phyloP scores from a whole-genome alignment of 495 filamentous ascomycete genomes.

The Neohortaea acidophila region DNA sequence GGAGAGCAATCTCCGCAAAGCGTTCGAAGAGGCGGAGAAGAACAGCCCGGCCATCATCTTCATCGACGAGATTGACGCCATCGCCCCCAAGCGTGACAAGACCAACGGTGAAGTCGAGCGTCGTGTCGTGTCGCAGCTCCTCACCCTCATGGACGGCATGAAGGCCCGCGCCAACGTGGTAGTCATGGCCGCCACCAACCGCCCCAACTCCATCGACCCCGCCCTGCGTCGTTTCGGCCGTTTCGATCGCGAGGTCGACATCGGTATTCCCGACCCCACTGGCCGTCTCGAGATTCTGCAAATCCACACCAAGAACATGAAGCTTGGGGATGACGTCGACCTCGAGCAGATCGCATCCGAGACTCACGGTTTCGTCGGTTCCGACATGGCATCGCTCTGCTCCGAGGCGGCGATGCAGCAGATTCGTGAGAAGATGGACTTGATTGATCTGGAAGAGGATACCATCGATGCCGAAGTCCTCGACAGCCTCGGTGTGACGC shows the following conservation, averaged over 20 bases:
- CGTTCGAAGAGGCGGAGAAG: constrained; percentile 98
- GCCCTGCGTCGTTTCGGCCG: constrained; percentile 93
- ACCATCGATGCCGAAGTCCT: constrained; percentile 98
- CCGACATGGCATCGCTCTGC: constrained; percentile 95
- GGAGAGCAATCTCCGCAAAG: constrained; percentile 91
- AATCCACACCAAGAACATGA: constrained; percentile 99
- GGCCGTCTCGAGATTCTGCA: constrained; percentile 96
- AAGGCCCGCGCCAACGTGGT: constrained; percentile 97
- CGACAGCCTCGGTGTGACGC: constrained; percentile 94
- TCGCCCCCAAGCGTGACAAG: constrained; percentile 98
- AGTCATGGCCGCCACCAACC: constrained; percentile 96
- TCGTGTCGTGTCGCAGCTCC: constrained; percentile 91
- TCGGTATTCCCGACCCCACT: constrained; percentile 93
- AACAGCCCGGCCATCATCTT: constrained; percentile 99
- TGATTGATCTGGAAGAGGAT: constrained; percentile 97
- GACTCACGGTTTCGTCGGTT: constrained; percentile 98
- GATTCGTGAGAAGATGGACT: constrained; percentile 99
- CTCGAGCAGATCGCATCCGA: constrained; percentile 92
- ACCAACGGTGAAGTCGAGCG: constrained; percentile 98
- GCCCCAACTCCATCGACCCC: constrained; percentile 94
- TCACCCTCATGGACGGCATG: constrained; percentile 99
- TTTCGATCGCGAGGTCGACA: constrained; percentile 97
- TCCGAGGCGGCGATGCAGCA: constrained; percentile 99
- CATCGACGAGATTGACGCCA: constrained; percentile 98
- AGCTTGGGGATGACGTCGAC: constrained; percentile 91